These are phyloP conservation scores for Cryptococcus floricola DNA, from an alignment of 1,284 basidiomycete genomes.

Conservation along the genomic window DNA sequence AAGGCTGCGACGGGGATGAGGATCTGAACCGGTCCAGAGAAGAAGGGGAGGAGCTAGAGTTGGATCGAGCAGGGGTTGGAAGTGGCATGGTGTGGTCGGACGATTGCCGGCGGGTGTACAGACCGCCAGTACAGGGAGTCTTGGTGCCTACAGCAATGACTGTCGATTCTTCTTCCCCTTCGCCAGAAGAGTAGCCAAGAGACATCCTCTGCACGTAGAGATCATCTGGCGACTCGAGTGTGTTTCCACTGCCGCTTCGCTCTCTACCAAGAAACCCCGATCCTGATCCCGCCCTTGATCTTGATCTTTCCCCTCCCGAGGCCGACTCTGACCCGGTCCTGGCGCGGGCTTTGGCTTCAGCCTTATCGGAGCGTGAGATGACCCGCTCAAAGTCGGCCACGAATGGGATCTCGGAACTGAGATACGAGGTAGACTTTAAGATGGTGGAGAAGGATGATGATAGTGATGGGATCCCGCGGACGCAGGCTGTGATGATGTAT, in stretches of 20 bases:
- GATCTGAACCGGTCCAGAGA: background rate
- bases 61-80: background rate
- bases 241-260: too few relatives aligned
- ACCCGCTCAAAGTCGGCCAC: background rate
- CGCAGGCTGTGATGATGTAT: slow-evolving; percentile 34
- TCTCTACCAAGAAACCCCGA: too few relatives aligned
- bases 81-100: background rate
- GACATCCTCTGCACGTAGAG: background rate
- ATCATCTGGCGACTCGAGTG: too few relatives aligned
- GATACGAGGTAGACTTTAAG: slow-evolving; percentile 5
- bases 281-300: too few relatives aligned
- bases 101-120: slow-evolving; percentile 25
- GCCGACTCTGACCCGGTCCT: background rate
- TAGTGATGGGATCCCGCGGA: slow-evolving; percentile 11
- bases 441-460: slow-evolving; percentile 9
- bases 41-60: background rate
- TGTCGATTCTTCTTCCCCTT: too few relatives aligned
- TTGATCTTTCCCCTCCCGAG: too few relatives aligned
- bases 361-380: background rate
- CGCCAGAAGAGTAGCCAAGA: background rate
- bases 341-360: too few relatives aligned
- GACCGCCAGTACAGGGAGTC: slow-evolving; percentile 18
- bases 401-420: background rate
- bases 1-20: background rate
- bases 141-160: slow-evolving; percentile 20